These are phyloP conservation scores for Cryphonectria naterciae DNA, from an alignment of 2,329 filamentous ascomycete species.

Conservation along the genomic window DNA sequence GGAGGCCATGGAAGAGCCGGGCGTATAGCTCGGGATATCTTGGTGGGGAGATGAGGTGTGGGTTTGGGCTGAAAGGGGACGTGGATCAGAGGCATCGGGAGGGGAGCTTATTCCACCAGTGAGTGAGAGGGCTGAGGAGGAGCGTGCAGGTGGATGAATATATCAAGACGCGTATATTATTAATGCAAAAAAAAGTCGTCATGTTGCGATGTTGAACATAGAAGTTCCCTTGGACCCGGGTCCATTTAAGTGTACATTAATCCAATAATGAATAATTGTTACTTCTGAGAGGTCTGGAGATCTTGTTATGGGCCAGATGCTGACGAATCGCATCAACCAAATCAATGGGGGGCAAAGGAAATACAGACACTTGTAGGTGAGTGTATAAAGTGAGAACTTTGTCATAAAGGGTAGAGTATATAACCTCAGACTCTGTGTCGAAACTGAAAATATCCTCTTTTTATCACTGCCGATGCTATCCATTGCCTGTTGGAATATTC, in stretches of 20 bases:
- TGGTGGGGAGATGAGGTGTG: constrained; percentile 31
- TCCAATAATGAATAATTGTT: background rate
- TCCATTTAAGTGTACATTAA: background rate
- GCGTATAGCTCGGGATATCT: constrained; percentile 16
- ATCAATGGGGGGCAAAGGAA: no score
- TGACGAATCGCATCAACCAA: no score
- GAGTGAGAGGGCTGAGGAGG: background rate
- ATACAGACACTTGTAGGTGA: no score
- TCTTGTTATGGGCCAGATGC: no score
- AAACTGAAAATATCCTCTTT: no score
- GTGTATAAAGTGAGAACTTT: no score
- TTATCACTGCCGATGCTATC: no score
- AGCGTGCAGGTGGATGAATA: no score
- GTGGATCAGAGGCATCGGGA: constrained; percentile 28
- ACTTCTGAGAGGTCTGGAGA: background rate
- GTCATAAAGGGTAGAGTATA: no score
- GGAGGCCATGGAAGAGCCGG: constrained; percentile 7
- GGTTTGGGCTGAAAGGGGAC: constrained; percentile 35
- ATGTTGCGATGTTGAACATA: background rate
- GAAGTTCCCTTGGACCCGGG: background rate
- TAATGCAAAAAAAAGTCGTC: background rate
- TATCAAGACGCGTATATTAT: no score
- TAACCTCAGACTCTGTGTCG: no score
- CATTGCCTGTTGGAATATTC: no score
- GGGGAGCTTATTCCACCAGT: constrained; percentile 26